These are phyloP conservation scores for Phlyctochytrium bullatum DNA, from an alignment of 192 early-diverging fungal genomes.

Conservation along the genomic window DNA sequence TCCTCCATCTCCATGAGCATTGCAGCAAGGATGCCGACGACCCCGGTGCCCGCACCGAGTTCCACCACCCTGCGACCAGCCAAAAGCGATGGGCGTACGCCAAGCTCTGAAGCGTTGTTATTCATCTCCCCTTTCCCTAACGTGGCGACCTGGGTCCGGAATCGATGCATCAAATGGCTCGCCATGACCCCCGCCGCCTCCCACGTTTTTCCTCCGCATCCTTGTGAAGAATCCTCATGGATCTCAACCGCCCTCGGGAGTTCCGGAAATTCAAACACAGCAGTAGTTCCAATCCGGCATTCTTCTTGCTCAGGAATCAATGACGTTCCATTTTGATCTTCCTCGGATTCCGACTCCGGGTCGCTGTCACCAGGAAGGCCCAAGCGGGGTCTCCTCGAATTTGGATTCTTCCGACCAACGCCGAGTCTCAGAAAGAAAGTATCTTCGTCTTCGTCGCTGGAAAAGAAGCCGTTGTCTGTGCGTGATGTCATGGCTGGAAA, in stretches of 20 bases:
- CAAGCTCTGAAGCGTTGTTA: not conserved
- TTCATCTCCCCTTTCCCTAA: not conserved
- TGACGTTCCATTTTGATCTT: not conserved
- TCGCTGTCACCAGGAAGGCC: not conserved
- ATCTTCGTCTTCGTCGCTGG: slow-evolving; percentile 2
- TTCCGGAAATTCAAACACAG: slow-evolving; percentile 4
- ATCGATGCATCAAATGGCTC: slow-evolving; percentile 27
- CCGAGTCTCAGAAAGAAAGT: not conserved
- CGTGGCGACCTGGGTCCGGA: not conserved
- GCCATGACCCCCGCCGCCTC: slow-evolving; percentile 42
- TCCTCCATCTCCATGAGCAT: slow-evolving; percentile 23
- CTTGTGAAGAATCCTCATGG: slow-evolving; percentile 9
- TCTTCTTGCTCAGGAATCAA: slow-evolving; percentile 17
- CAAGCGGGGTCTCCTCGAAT: not conserved
- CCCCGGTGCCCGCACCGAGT: slow-evolving; percentile 48
- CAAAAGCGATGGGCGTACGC: slow-evolving; percentile 2
- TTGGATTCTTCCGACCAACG: not conserved
- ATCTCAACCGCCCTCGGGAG: slow-evolving; percentile 5
- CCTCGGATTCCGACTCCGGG: not conserved
- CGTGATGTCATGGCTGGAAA: not conserved
- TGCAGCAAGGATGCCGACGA: slow-evolving; percentile 45
- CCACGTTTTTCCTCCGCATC: slow-evolving; percentile 55
- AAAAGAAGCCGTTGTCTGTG: slow-evolving; percentile 3
- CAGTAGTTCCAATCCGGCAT: slow-evolving; percentile 19
- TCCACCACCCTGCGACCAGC: slow-evolving; percentile 31